A percentile compares a stretch with the other conserved stretches of the same genome.
Evolutionary conservation across 768 basidiomycete species (phyloP).

Genomic region (Boletus reticulatus): DNA sequence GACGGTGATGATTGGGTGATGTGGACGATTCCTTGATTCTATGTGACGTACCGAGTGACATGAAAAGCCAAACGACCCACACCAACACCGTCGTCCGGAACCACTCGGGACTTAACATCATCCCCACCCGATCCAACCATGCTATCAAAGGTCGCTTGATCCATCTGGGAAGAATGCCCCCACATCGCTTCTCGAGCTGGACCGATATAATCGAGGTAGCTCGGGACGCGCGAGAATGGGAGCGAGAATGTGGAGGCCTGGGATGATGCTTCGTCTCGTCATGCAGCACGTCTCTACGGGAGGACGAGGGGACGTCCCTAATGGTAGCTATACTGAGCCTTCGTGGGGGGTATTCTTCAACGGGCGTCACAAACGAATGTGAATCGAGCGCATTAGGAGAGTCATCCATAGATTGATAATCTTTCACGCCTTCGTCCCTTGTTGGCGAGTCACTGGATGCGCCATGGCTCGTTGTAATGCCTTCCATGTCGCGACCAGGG

Average conservation of each 20-base stretch:
- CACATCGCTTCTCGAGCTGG: slow-evolving; percentile 39
- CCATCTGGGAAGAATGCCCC: slow-evolving; percentile 49
- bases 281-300: slow-evolving; percentile 2
- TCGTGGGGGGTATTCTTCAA: slow-evolving; percentile 27
- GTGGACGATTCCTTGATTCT: neutral
- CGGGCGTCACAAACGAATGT: slow-evolving; percentile 21
- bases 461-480: neutral
- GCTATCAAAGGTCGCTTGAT: slow-evolving; percentile 58
- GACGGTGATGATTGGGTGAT: neutral
- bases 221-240: slow-evolving; percentile 17
- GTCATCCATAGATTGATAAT: slow-evolving; percentile 30
- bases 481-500: slow-evolving; percentile 16
- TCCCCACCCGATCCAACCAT: slow-evolving; percentile 65
- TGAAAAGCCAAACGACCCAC: slow-evolving; percentile 74
- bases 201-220: slow-evolving; percentile 40
- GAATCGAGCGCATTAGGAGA: slow-evolving; percentile 30
- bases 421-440: slow-evolving; percentile 21
- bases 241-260: neutral
- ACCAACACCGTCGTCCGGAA: slow-evolving; percentile 70
- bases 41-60: slow-evolving; percentile 64
- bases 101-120: slow-evolving; percentile 79
- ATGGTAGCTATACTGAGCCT: slow-evolving; percentile 26
- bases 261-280: slow-evolving; percentile 18
- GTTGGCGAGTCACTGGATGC: slow-evolving; percentile 3
- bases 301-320: slow-evolving; percentile 27